Evolutionary conservation across 2,329 filamentous ascomycete species (phyloP), one percentile per base, ranked within the genome.

Genomic region (Fusarium nematophilum): DNA sequence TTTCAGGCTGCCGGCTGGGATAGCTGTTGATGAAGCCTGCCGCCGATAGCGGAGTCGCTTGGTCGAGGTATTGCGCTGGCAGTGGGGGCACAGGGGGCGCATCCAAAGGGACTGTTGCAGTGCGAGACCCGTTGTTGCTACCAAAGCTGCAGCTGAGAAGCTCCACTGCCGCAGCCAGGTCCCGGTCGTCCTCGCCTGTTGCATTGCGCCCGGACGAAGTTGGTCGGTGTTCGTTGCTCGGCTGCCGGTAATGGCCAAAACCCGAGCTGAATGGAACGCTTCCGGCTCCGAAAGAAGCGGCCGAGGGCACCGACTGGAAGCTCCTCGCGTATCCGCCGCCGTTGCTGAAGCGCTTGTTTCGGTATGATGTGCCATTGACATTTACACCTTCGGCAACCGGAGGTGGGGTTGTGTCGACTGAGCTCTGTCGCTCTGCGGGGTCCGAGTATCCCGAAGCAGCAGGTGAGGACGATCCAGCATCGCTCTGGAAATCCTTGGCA

Each of bases 81-180:
- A 97, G 83, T 31, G 91, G 90, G 38, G 94, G 94, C 4, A 97
- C 93, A 0, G 93, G 93, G 30, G 94, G 94, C 5, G 92, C 88
- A 68, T 96, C 91, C 3, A 85, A 80, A 5, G 87, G 83, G 57
- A 93, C 79, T 44, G 83, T 81, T 11, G 84, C 80, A 34, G 88
- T 83, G 51, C 86, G 86, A 68, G 89, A 85, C 57, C 91, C 88
- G 40, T 75, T 82, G 66, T 82, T 85, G 73, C 93, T 97, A 64
- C 89, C 89, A 74, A 96, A 95, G 75, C 92, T 96, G 82, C 92
- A 96, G 76, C 91, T 94, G 60, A 97, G 86, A 64, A 97, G 82
- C 67, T 95, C 92, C 43, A 97, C 92, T 3, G 94, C 93, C 11
- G 93, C 93, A 15, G 93, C 94, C 55, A 98, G 83, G 64, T 96